Evolutionary conservation across 192 early-diverging fungal genomes (phyloP).

Genomic region (Haplosporangium gracile): DNA sequence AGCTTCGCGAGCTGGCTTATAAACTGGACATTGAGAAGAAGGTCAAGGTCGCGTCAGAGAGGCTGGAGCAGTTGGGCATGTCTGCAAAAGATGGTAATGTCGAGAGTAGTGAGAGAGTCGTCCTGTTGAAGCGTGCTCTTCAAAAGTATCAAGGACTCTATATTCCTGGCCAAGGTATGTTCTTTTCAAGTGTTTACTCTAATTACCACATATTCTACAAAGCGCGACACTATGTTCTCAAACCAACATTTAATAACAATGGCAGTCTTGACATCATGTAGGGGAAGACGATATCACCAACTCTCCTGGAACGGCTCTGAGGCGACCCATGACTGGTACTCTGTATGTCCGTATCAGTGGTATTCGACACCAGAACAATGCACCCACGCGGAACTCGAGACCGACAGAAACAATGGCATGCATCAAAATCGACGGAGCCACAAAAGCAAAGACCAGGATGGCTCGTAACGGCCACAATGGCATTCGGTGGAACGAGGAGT

Average conservation of each 20-base stretch:
- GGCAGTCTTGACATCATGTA: neutral
- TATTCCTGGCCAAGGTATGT: conserved; percentile 80
- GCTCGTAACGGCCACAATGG: conserved; percentile 64
- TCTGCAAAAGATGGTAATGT: conserved; percentile 65
- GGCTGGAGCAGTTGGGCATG: conserved; percentile 69
- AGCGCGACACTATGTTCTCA: neutral
- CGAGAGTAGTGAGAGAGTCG: conserved; percentile 81
- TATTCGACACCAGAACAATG: conserved; percentile 69
- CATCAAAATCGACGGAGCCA: conserved; percentile 87
- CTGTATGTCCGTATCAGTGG: conserved; percentile 74
- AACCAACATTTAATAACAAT: neutral
- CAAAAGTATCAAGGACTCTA: conserved; percentile 92
- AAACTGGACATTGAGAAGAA: conserved; percentile 96
- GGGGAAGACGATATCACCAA: conserved; percentile 49
- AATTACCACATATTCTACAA: neutral
- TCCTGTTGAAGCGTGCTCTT: conserved; percentile 76
- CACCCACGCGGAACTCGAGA: conserved; percentile 68
- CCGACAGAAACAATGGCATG: conserved; percentile 80
- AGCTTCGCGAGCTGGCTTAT: conserved; percentile 88
- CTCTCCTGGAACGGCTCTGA: conserved; percentile 68
- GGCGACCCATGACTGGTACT: conserved; percentile 80
- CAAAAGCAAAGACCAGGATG: conserved; percentile 78
- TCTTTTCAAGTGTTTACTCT: conserved; percentile 34
- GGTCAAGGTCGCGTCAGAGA: conserved; percentile 85
- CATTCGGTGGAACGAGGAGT: conserved; percentile 86